Evolutionary conservation across 192 early-diverging fungal species (phyloP), one percentile per base, ranked within the genome.

Genomic region (Dissophora globulifera): DNA sequence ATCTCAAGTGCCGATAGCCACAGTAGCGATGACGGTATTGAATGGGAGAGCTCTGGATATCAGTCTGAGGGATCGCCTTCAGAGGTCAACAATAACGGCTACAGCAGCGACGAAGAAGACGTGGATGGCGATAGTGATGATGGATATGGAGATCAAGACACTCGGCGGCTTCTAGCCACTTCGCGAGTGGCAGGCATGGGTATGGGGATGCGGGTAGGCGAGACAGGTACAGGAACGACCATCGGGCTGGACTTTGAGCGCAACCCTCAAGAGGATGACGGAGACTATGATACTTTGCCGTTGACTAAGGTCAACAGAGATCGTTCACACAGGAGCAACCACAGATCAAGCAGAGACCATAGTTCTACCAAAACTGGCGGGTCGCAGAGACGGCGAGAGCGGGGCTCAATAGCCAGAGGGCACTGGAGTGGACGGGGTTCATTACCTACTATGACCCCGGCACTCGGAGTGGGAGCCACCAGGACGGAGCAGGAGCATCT

Each of bases 191-290:
- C 51, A 19, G 72, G 72, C 1, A 53, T 76, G 58, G 72, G 72
- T 3, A 67, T 76, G 72, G 72, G 72, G 1, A 62, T 76, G 64
- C 50, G 72, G n/a, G 72, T 60, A 2, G 72, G 72, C 27, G 72
- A 76, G 41, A 76, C 64, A 0, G 72, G 72, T n/a, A 76, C 72
- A 26, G 72, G 72, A 15, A 76, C 72, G 4, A 76, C 58, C n/a
- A 76, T 76, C 49, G 72, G 72, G 8, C 47, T 76, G n/a, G 72
- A 67, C 19, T 55, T 67, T 66, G 63, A 66, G 19, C 58, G 25
- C 7, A 33, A 59, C 32, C 38, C 3, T 27, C 50, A 31, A 3
- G 22, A 41, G 1, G 19, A 53, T 12, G 47, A 45, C 7, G 50
- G 55, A n/a, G 50, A 64, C 22, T 76, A 76, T 27, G 63, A 67